phyloP scores from a whole-genome alignment of 1,284 basidiomycete genomes.

The Cronartium quercuum region DNA sequence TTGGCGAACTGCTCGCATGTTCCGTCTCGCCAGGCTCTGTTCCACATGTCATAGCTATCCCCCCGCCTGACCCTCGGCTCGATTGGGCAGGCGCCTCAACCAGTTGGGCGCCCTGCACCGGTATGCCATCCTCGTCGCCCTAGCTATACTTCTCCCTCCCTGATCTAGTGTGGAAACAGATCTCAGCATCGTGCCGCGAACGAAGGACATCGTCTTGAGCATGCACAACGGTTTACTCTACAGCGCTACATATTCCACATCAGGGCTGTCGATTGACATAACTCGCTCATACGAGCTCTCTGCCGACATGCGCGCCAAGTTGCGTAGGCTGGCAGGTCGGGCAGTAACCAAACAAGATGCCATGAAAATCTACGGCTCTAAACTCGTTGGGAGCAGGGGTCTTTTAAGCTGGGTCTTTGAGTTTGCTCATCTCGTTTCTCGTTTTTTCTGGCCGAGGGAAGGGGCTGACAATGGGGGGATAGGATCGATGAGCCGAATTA shows the following conservation, averaged over 20 bases:
- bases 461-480: background rate
- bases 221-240: slow-evolving; percentile 14
- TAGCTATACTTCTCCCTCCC: background rate
- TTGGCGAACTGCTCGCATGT: slow-evolving; percentile 9
- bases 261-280: slow-evolving; percentile 3
- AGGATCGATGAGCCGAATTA: slow-evolving; percentile 21
- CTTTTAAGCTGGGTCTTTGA: slow-evolving; percentile 26
- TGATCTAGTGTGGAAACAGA: background rate
- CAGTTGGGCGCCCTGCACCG: slow-evolving; percentile 26
- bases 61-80: slow-evolving; percentile 1
- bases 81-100: slow-evolving; percentile 12
- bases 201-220: background rate
- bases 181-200: background rate
- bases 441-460: background rate
- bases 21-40: background rate
- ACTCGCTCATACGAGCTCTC: slow-evolving; percentile 11
- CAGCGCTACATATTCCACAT: background rate
- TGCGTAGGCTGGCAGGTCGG: background rate
- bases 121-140: background rate
- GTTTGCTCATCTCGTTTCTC: background rate
- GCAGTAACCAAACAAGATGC: slow-evolving; percentile 23
- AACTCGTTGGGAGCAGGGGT: slow-evolving; percentile 2
- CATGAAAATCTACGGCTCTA: slow-evolving; percentile 12
- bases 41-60: background rate
- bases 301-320: slow-evolving; percentile 13